These are phyloP conservation scores for Phlegmacium glaucopus DNA, from an alignment of 768 basidiomycete species.

Conservation along the genomic window DNA sequence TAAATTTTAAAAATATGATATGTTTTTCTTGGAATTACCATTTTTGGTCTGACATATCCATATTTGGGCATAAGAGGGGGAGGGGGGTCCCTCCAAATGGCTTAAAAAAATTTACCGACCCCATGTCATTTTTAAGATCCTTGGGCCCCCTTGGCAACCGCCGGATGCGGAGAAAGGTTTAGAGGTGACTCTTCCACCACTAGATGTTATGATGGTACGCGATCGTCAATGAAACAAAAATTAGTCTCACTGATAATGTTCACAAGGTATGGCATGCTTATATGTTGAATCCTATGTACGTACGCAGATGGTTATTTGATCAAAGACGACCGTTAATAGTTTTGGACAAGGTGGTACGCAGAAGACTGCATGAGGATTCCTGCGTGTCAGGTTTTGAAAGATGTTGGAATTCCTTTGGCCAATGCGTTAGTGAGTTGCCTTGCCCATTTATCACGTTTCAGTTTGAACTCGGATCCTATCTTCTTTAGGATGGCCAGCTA, in stretches of 20 bases:
- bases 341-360: conserved; percentile 20
- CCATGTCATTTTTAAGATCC: too few species aligned
- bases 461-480: neutral
- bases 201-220: conserved; percentile 31
- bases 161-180: conserved; percentile 1
- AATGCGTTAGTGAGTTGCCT: conserved; percentile 14
- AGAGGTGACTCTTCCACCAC: conserved; percentile 22
- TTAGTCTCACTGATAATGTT: neutral
- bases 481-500: neutral
- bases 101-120: too few species aligned
- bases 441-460: too few species aligned
- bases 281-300: conserved; percentile 19
- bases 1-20: too few species aligned
- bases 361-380: conserved; percentile 23
- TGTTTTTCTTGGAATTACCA: too few species aligned
- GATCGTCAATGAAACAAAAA: neutral
- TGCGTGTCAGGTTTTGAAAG: conserved; percentile 12
- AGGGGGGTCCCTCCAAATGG: too few species aligned
- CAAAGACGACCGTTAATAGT: neutral
- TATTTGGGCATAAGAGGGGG: too few species aligned
- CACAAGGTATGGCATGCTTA: conserved; percentile 30
- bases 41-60: too few species aligned
- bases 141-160: too few species aligned
- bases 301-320: neutral
- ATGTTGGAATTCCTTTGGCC: conserved; percentile 9